Percentiles rank a stretch among this genome's conserved stretches.
Evolutionary conservation across 2,329 filamentous ascomycete genomes (phyloP).

Genomic region (Cercospora sp.): DNA sequence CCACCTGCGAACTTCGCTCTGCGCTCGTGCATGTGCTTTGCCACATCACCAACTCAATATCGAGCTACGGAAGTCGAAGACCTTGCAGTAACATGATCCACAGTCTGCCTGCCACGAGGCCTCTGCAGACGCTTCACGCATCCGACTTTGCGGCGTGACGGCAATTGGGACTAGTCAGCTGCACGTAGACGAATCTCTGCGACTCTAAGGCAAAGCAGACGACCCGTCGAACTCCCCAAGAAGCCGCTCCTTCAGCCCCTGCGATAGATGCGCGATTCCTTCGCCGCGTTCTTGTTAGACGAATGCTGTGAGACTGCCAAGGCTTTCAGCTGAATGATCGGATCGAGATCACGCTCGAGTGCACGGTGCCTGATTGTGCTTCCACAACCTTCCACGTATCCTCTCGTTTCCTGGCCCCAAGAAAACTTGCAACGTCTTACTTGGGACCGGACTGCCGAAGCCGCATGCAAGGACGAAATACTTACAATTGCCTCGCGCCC

Average conservation of each 20-base stretch:
- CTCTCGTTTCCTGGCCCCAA: not conserved
- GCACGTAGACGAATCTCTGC: not conserved
- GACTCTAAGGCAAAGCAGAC: not conserved
- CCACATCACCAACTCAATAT: not conserved
- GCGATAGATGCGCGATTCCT: not conserved
- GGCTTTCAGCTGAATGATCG: not conserved
- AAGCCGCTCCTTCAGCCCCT: not conserved
- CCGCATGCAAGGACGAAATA: not conserved
- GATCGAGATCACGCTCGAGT: not conserved
- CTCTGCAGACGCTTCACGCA: not conserved
- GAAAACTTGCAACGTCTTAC: not conserved
- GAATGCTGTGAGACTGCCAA: not conserved
- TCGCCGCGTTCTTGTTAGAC: not conserved
- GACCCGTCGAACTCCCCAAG: not conserved
- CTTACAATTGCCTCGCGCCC: not conserved
- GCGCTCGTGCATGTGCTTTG: not conserved
- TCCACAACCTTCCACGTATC: not conserved
- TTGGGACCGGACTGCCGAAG: not conserved
- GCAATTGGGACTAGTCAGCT: not conserved
- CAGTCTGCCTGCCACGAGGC: not conserved
- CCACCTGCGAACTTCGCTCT: not conserved
- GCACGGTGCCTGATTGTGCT: not conserved
- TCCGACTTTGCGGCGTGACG: not conserved
- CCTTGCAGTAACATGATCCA: no score
- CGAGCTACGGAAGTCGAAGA: not conserved